phyloP scores from a whole-genome alignment of 495 filamentous ascomycete species.

The Astrothelium macrocarpum region DNA sequence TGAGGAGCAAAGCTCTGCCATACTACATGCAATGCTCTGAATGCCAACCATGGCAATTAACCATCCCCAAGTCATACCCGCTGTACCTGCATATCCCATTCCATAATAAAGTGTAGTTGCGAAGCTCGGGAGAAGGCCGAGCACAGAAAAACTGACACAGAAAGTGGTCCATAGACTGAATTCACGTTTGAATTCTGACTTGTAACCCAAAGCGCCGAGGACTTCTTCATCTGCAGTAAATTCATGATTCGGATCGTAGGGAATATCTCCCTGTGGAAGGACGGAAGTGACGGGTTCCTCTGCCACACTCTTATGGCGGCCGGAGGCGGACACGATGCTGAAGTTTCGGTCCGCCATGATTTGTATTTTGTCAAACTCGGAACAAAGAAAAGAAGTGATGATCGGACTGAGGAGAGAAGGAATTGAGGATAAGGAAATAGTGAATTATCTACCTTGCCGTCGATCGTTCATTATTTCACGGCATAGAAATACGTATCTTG shows the following conservation, averaged over 20 bases:
- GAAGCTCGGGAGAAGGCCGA: slow-evolving; percentile 65
- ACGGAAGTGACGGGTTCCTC: slow-evolving; percentile 59
- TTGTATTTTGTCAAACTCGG: background rate
- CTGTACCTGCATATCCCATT: slow-evolving; percentile 73
- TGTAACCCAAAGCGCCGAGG: slow-evolving; percentile 63
- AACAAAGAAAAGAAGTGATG: background rate
- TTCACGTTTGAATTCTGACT: slow-evolving; percentile 67
- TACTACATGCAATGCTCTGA: slow-evolving; percentile 57
- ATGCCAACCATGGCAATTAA: slow-evolving; percentile 66
- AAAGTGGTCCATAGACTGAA: slow-evolving; percentile 79
- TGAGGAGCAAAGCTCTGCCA: slow-evolving; percentile 57
- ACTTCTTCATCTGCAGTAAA: slow-evolving; percentile 54
- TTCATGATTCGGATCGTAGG: slow-evolving; percentile 42
- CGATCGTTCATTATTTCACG: background rate
- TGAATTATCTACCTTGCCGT: background rate
- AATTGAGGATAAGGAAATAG: background rate
- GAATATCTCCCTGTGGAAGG: slow-evolving; percentile 54
- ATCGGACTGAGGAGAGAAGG: background rate
- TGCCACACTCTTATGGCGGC: slow-evolving; percentile 28
- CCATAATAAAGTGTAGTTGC: slow-evolving; percentile 69
- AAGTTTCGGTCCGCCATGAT: slow-evolving; percentile 18
- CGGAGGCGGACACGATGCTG: slow-evolving; percentile 17
- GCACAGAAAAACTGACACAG: slow-evolving; percentile 66
- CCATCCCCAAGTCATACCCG: slow-evolving; percentile 76
- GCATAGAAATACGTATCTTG: background rate